These are phyloP conservation scores for Calonectria ilicicola DNA, from an alignment of 2,329 filamentous ascomycete species.

Conservation along the genomic window DNA sequence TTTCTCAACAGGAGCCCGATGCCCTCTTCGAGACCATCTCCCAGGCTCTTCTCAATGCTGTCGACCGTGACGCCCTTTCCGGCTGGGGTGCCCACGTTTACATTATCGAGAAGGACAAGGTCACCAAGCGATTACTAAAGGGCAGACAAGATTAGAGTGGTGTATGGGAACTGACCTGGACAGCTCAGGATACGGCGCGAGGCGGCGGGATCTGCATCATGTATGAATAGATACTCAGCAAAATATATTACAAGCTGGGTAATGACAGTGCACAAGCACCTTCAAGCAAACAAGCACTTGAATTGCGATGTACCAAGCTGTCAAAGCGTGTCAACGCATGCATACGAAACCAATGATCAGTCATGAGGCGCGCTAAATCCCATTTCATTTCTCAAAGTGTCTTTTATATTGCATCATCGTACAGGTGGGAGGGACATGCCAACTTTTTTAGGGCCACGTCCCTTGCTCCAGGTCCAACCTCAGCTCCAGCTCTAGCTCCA, in stretches of 20 bases:
- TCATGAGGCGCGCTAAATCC: conserved; percentile 4
- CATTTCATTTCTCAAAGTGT: conserved; percentile 9
- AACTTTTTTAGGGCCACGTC: background rate
- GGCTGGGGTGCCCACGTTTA: conserved; percentile 99
- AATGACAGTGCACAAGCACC: conserved; percentile 41
- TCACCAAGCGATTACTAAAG: conserved; percentile 98
- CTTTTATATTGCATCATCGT: conserved; percentile 20
- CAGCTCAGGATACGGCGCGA: conserved; percentile 23
- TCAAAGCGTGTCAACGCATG: background rate
- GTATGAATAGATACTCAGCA: conserved; percentile 50
- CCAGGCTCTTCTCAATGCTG: conserved; percentile 92
- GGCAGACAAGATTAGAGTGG: conserved; percentile 85
- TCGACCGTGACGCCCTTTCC: conserved; percentile 95
- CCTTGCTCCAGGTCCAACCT: conserved; percentile 14
- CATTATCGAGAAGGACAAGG: conserved; percentile 99
- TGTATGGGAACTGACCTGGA: conserved; percentile 27
- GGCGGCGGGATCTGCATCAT: conserved; percentile 43
- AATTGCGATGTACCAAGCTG: background rate
- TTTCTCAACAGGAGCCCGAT: conserved; percentile 73
- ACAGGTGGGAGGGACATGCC: background rate
- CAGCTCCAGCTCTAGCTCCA: background rate
- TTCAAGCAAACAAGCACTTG: conserved; percentile 23
- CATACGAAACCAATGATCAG: background rate
- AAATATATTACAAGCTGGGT: conserved; percentile 37
- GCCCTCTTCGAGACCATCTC: conserved; percentile 99